These are phyloP conservation scores for Fusarium floridanum DNA, from an alignment of 2,329 filamentous ascomycete species.

Conservation along the genomic window DNA sequence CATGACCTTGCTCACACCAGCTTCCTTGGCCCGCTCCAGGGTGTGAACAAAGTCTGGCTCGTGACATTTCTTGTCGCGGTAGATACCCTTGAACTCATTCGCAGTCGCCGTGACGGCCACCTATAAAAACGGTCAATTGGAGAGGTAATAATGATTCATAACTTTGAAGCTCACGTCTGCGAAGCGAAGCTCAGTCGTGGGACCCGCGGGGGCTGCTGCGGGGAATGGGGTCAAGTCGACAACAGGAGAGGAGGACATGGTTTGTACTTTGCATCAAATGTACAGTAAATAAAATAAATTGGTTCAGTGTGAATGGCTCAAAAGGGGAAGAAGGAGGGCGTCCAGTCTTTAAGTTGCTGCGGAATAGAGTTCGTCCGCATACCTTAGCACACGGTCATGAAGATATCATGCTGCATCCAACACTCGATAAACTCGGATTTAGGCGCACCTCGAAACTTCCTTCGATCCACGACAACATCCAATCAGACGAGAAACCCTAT, in stretches of 20 bases:
- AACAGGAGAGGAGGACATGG: constrained; percentile 34
- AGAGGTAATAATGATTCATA: background rate
- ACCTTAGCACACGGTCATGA: constrained; percentile 23
- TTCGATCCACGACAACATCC: constrained; percentile 11
- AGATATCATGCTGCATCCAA: constrained; percentile 39
- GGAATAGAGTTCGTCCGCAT: constrained; percentile 37
- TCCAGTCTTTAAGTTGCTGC: constrained; percentile 19
- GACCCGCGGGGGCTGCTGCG: constrained; percentile 34
- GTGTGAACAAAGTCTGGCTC: constrained; percentile 58
- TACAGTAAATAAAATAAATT: background rate
- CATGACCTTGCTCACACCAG: constrained; percentile 58
- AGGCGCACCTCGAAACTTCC: constrained; percentile 19
- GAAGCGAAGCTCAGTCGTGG: constrained; percentile 40
- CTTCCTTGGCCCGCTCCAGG: constrained; percentile 56
- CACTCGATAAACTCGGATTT: constrained; percentile 15
- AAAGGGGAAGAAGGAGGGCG: constrained; percentile 17
- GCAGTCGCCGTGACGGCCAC: constrained; percentile 56
- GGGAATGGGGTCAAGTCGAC: constrained; percentile 43
- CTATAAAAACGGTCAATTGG: constrained; percentile 33
- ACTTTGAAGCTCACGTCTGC: constrained; percentile 39
- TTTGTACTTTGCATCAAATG: background rate
- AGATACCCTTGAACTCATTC: constrained; percentile 63
- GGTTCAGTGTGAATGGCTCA: constrained; percentile 4
- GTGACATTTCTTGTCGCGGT: constrained; percentile 63
- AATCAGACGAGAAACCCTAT: constrained; percentile 29